Evolutionary conservation across 2,329 filamentous ascomycete genomes (phyloP), one percentile per base, ranked within the genome.

Genomic region (Xylaria sp.): DNA sequence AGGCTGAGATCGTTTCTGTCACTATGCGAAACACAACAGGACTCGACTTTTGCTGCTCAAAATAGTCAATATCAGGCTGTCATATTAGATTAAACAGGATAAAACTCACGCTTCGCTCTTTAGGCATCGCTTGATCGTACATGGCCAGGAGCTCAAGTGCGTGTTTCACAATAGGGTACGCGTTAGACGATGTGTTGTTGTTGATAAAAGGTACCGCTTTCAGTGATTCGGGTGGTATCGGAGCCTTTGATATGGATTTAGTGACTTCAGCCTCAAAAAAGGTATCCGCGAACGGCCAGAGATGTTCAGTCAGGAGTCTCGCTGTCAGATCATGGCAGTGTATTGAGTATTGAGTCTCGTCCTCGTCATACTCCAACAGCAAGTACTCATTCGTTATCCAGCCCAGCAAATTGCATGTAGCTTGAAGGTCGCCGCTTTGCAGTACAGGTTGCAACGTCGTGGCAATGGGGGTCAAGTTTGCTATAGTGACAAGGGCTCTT

Each of bases 1-100:
- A 85, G 3, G 93, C 93, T 53, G 89, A 79, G 0, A 93, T 97
- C 1, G 93, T 95, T 76, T 96, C 92, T 71, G 94, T 90, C 25
- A 99, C 92, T 67, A 98, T 95, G 55, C 81, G 84, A 73, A 84
- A 87, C 4, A 87, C 79, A 1, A 87, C 82, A 0, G 82, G 78
- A 52, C 82, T 86, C 58, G 84, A 84, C 64, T 80, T 75, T 74
- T 81, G 77, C 78, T 84, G 74, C 65, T 73, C 31, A n/a, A 3
- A 15, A 75, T 10, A 13, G 21, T 70, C 17, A 70, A 58, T 31
- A 15, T n/a, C 2, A 21, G 2, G 21, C 5, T 4, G 31, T 37
- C 13, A 3, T 11, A 5, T 13, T 1, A 15, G 5, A 8, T 11
- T 35, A 40, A 19, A 21, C 0, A 31, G 10, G 9, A 7, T 6